Evolutionary conservation across 208 protist genomes (phyloP).

Genomic region (Leishmania aethiopica): DNA sequence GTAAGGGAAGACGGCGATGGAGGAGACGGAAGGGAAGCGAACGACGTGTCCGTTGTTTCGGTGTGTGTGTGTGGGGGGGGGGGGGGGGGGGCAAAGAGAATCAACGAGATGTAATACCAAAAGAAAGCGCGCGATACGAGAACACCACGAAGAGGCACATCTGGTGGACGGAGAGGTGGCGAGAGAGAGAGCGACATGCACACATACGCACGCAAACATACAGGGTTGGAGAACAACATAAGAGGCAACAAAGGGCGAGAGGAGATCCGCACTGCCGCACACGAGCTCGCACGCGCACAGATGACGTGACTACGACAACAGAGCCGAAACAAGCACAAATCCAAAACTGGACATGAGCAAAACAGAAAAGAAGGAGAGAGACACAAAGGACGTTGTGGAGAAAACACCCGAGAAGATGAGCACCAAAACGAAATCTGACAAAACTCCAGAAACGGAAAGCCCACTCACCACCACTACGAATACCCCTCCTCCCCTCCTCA

Average conservation of each 20-base stretch:
- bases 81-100: not conserved
- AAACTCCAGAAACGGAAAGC: too few relatives aligned
- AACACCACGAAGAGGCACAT: not conserved
- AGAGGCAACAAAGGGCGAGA: not conserved
- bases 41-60: not conserved
- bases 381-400: not conserved
- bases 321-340: not conserved
- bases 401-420: too few relatives aligned
- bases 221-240: not conserved
- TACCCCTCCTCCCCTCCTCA: too few relatives aligned
- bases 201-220: not conserved
- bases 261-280: not conserved
- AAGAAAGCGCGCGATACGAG: not conserved
- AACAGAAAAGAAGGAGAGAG: not conserved
- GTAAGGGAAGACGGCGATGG: not conserved
- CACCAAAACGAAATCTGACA: too few relatives aligned
- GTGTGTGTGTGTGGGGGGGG: too few relatives aligned
- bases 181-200: not conserved
- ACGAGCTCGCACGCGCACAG: not conserved
- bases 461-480: too few relatives aligned
- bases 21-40: not conserved
- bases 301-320: not conserved
- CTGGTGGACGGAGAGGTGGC: not conserved
- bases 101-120: not conserved
- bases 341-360: not conserved